phyloP scores from a whole-genome alignment of 140 eudicot species.

The Cichorium intybus region DNA sequence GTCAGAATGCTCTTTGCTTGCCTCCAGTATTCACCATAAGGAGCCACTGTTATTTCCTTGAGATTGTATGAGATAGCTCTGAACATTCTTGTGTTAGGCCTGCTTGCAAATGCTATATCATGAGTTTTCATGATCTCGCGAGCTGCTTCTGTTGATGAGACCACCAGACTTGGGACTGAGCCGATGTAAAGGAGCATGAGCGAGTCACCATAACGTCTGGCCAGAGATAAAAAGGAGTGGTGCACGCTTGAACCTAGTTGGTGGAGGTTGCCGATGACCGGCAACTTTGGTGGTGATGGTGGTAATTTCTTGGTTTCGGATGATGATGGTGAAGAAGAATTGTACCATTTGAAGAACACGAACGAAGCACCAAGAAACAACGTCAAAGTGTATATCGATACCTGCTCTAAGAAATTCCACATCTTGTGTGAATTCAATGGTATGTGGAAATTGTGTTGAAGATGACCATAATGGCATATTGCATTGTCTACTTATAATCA shows the following conservation, averaged over 20 bases:
- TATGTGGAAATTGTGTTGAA: too few relatives aligned
- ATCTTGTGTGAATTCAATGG: neutral
- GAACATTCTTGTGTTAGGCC: slow-evolving; percentile 1
- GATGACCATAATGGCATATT: too few relatives aligned
- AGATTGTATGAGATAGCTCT: too few relatives aligned
- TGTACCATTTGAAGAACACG: slow-evolving; percentile 16
- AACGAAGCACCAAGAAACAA: neutral
- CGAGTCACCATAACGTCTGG: slow-evolving; percentile 26
- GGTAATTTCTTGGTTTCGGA: too few relatives aligned
- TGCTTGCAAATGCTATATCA: slow-evolving; percentile 15
- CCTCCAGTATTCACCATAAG: slow-evolving; percentile 45
- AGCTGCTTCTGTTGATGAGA: slow-evolving; percentile 31
- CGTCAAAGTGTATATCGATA: neutral
- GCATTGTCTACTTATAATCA: too few relatives aligned
- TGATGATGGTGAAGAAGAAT: slow-evolving; percentile 33
- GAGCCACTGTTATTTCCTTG: slow-evolving; percentile 18
- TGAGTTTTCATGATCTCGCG: slow-evolving; percentile 32
- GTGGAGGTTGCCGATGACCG: slow-evolving; percentile 36
- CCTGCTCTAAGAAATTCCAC: neutral
- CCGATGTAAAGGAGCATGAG: slow-evolving; percentile 38
- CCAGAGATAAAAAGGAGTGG: slow-evolving; percentile 14
- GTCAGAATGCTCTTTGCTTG: slow-evolving; percentile 26
- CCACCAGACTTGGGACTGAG: slow-evolving; percentile 16
- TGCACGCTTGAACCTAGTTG: slow-evolving; percentile 25
- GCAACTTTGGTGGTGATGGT: too few relatives aligned